Evolutionary conservation across 441 rosid genomes (phyloP), one percentile per base, ranked within the genome.

Genomic region (Bocquillonia castaneifolia): DNA sequence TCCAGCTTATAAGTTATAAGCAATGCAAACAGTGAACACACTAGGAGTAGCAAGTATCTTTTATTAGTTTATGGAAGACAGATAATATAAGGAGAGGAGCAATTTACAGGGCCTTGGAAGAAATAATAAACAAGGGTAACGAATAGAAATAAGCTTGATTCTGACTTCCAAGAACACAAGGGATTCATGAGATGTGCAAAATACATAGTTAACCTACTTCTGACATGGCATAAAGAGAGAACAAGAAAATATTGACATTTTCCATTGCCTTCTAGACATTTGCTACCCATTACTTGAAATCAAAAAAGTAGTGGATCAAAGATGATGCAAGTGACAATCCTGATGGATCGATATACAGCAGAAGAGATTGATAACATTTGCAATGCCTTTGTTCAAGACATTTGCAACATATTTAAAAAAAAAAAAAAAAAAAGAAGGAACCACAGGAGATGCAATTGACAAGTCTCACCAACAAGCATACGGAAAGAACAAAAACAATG

Each of bases 1-100:
- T 42, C 25, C 51, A 76, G 25, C 34, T 12, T 34, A 63, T 39
- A 23, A 68, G 63, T 12, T 34, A 63, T 39, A 23, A 68, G 63
- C 61, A 64, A 59, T 25, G 32, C 29, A 59, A 22, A 53, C 8
- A 15, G 28, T 18, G 34, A 28, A 69, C 12, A 17, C 26, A 44
- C 26, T 37, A 42, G 9, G n/a, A 15, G 15, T 20, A 32, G 60
- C 36, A 32, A 50, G 57, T 56, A 10, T 31, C 48, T 32, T 14
- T 22, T 64, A 36, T 48, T 6, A 22, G 23, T 20, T 20, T 55
- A 39, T n/a, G 10, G 6, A 10, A 31, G 44, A 44, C 25, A 42
- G 29, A 37, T 20, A 25, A 18, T 26, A 54, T 3, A 26, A 51
- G 28, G 36, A 50, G 66, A 69, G 51, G 48, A 69, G n/a, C 5